These are phyloP conservation scores for Citrus reticulata DNA, from an alignment of 345 rosid species.

Conservation along the genomic window DNA sequence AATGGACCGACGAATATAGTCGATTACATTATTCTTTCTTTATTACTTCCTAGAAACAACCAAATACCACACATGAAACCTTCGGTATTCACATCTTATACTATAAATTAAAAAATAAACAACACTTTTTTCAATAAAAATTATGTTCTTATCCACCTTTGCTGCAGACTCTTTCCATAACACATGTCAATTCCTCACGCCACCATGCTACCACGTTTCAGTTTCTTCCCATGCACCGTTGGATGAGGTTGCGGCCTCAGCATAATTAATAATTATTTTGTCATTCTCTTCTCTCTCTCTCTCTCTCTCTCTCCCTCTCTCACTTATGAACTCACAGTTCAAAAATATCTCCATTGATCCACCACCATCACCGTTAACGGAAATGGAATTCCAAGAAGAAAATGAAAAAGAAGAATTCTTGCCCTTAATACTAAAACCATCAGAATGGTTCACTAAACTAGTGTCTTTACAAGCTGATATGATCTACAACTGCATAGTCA, in stretches of 20 bases:
- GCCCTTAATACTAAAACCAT: slow-evolving; percentile 23
- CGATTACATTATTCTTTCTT: too few relatives aligned
- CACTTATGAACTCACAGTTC: neutral
- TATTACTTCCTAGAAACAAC: too few relatives aligned
- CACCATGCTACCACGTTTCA: slow-evolving; percentile 6
- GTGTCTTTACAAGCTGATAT: slow-evolving; percentile 51
- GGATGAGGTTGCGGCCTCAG: neutral
- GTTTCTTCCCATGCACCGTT: neutral
- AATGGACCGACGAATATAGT: too few relatives aligned
- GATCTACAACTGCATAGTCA: slow-evolving; percentile 39
- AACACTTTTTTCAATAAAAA: too few relatives aligned
- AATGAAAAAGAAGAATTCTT: slow-evolving; percentile 12
- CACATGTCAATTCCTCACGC: neutral
- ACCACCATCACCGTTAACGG: neutral
- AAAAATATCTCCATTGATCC: neutral
- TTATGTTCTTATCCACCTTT: neutral
- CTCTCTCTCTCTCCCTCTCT: too few relatives aligned
- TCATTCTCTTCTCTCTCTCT: too few relatives aligned
- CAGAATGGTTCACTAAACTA: slow-evolving; percentile 37
- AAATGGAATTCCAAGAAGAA: slow-evolving; percentile 18
- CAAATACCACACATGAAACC: too few relatives aligned
- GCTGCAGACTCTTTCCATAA: neutral
- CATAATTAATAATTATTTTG: too few relatives aligned
- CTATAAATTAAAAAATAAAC: too few relatives aligned
- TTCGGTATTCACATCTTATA: too few relatives aligned